Evolutionary conservation across 345 rosid genomes (phyloP).

Genomic region (Iberis pinnata): DNA sequence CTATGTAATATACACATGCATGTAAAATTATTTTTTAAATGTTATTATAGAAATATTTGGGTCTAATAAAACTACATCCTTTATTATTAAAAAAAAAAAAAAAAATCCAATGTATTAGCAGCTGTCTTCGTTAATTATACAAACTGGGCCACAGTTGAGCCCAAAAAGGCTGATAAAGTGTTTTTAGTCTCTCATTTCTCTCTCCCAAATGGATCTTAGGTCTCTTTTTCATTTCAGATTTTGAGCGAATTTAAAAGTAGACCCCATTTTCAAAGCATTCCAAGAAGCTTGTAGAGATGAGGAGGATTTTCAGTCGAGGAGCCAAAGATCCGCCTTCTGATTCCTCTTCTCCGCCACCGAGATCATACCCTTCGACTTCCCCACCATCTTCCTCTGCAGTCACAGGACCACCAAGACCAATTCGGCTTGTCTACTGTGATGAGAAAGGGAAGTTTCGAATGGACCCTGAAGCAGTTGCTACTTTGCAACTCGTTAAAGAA

Average conservation of each 20-base stretch:
- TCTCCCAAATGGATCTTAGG: constrained; percentile 22
- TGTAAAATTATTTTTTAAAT: too few relatives aligned
- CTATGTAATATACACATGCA: too few relatives aligned
- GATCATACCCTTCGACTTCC: constrained; percentile 31
- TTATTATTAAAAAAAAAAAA: too few relatives aligned
- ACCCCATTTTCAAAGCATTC: background rate
- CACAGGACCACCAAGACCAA: constrained; percentile 94
- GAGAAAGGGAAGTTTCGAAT: constrained; percentile 92
- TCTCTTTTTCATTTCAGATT: constrained; percentile 1
- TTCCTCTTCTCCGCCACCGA: constrained; percentile 31
- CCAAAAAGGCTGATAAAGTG: constrained; percentile 9
- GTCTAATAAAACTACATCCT: too few relatives aligned
- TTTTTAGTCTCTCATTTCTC: constrained; percentile 5
- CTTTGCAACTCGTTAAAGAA: constrained; percentile 85
- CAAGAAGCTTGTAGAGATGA: constrained; percentile 26
- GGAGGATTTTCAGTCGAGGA: constrained; percentile 39
- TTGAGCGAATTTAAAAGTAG: constrained; percentile 3
- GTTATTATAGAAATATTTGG: too few relatives aligned
- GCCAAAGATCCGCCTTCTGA: constrained; percentile 33
- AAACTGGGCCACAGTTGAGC: background rate
- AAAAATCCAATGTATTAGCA: too few relatives aligned
- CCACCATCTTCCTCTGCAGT: constrained; percentile 40
- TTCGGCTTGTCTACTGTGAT: constrained; percentile 78
- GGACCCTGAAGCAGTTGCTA: constrained; percentile 98
- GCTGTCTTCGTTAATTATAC: too few relatives aligned